Evolutionary conservation across 805 yeast genomes (phyloP).

Genomic region (Metschnikowia similis): DNA sequence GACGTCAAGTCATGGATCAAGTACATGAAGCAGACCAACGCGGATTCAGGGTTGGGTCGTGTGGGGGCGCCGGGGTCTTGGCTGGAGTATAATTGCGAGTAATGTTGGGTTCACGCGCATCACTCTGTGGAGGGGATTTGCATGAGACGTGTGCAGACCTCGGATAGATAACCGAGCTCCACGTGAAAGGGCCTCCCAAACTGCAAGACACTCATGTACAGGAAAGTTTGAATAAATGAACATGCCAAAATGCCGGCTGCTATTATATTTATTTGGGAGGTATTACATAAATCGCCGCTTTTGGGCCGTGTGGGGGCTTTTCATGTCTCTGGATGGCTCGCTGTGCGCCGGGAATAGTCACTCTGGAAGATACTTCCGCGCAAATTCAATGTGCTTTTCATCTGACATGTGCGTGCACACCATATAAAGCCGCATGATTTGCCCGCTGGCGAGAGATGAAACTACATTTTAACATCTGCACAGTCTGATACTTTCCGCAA

Average conservation of each 20-base stretch:
- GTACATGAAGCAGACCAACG: conserved; percentile 9
- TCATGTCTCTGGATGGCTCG: background rate
- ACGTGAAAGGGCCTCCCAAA: background rate
- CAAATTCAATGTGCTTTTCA: conserved; percentile 1
- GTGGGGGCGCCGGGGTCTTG: conserved; percentile 15
- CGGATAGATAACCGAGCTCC: conserved; percentile 1
- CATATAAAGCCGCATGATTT: conserved; percentile 2
- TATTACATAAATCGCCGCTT: too few relatives aligned
- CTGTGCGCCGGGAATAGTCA: background rate
- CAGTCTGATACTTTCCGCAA: background rate
- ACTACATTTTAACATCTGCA: background rate
- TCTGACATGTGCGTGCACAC: conserved; percentile 2
- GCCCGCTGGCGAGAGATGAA: background rate
- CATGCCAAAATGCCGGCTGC: background rate
- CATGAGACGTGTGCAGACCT: conserved; percentile 1
- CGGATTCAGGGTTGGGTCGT: conserved; percentile 6
- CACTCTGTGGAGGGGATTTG: background rate
- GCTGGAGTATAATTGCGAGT: conserved; percentile 10
- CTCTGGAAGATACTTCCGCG: background rate
- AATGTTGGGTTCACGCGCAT: background rate
- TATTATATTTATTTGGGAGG: background rate
- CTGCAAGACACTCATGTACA: background rate
- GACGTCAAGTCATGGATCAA: conserved; percentile 14
- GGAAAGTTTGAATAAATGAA: background rate
- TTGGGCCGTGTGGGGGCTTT: background rate